Conservation (phyloP, 768 basidiomycete species). For the Lactarius hengduanensis region DNA sequence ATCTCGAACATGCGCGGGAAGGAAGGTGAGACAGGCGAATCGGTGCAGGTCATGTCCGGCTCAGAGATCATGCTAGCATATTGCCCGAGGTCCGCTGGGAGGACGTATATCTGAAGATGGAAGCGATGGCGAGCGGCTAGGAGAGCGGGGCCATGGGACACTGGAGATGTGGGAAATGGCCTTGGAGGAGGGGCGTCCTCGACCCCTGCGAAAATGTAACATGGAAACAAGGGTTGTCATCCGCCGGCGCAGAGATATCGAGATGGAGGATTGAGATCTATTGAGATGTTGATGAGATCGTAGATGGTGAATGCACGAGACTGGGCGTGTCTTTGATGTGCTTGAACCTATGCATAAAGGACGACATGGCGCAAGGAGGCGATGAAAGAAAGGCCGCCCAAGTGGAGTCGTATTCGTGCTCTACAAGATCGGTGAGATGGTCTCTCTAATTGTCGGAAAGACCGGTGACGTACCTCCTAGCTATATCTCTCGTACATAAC, state of each 20-base stretch:
- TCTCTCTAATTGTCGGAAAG: too few relatives aligned
- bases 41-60: neutral
- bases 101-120: slow-evolving; percentile 29
- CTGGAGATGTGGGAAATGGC: slow-evolving; percentile 9
- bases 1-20: neutral
- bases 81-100: slow-evolving; percentile 29
- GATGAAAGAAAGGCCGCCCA: neutral
- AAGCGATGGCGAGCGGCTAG: slow-evolving; percentile 27
- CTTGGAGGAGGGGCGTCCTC: neutral
- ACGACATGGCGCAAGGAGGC: neutral
- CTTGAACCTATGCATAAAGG: slow-evolving; percentile 7
- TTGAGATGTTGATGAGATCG: slow-evolving; percentile 14
- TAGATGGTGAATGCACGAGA: slow-evolving; percentile 18
- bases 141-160: slow-evolving; percentile 17
- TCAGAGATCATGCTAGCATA: slow-evolving; percentile 28
- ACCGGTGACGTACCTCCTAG: too few relatives aligned
- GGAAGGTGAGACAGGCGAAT: slow-evolving; percentile 6
- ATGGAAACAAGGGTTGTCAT: slow-evolving; percentile 8
- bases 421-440: too few relatives aligned
- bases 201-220: neutral
- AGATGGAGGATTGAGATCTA: neutral
- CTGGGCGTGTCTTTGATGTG: slow-evolving; percentile 1
- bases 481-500: too few relatives aligned
- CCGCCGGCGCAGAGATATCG: slow-evolving; percentile 1
- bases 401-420: neutral